Evolutionary conservation across 2,329 filamentous ascomycete species (phyloP).

Genomic region (Kalaharituber pfeilii): DNA sequence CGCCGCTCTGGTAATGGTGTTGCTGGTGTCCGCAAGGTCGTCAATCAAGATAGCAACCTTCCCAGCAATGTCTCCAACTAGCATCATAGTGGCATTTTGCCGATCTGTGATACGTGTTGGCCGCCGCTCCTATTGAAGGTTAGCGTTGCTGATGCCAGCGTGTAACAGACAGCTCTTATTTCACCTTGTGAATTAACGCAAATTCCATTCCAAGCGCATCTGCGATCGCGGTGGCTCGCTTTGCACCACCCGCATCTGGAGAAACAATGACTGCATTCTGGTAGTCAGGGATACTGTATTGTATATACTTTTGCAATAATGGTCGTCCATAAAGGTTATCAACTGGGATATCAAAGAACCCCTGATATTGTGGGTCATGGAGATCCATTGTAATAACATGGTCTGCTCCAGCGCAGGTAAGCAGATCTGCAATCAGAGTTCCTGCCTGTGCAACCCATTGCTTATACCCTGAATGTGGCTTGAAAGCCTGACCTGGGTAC

Average conservation of each 20-base stretch:
- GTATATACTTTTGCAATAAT: conserved; percentile 51
- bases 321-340: conserved; percentile 88
- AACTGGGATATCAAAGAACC: conserved; percentile 96
- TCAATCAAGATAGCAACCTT: conserved; percentile 81
- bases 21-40: conserved; percentile 86
- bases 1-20: conserved; percentile 89
- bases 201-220: conserved; percentile 89
- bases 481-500: not conserved
- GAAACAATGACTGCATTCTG: conserved; percentile 82
- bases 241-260: conserved; percentile 89
- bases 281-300: conserved; percentile 68
- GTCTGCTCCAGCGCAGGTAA: conserved; percentile 89
- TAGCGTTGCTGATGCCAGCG: not conserved
- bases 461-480: conserved; percentile 69
- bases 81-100: conserved; percentile 56
- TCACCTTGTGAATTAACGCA: conserved; percentile 92
- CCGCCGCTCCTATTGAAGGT: conserved; percentile 19
- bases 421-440: conserved; percentile 78
- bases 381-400: conserved; percentile 97
- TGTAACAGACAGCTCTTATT: conserved; percentile 1
- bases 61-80: conserved; percentile 69
- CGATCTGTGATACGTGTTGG: conserved; percentile 67
- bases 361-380: conserved; percentile 91
- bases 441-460: conserved; percentile 98
- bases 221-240: conserved; percentile 86